A percentile compares a stretch with the other conserved stretches of the same genome.
These are phyloP conservation scores for Bullera alba DNA, from an alignment of 768 basidiomycete genomes.

Conservation along the genomic window DNA sequence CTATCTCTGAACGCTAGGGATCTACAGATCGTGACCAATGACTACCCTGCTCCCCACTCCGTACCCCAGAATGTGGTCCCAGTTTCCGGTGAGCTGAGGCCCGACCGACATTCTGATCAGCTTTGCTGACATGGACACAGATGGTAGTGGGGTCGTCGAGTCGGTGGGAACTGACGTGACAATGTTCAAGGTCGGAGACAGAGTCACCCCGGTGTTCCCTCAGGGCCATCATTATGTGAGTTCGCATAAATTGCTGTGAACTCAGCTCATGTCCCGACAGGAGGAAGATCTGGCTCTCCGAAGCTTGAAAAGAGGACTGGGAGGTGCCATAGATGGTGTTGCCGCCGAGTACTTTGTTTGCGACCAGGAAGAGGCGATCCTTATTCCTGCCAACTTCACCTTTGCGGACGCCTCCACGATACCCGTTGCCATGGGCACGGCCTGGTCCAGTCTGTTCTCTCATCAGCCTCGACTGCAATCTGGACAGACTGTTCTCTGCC, in stretches of 20 bases:
- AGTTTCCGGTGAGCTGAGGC: slow-evolving; percentile 21
- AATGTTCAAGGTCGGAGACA: slow-evolving; percentile 35
- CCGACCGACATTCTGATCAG: neutral
- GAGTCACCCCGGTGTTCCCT: slow-evolving; percentile 27
- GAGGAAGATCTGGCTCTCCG: slow-evolving; percentile 33
- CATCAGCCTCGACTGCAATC: slow-evolving; percentile 49
- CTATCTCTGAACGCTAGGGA: slow-evolving; percentile 43
- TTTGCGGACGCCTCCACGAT: slow-evolving; percentile 63
- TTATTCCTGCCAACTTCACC: slow-evolving; percentile 56
- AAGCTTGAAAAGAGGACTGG: slow-evolving; percentile 25
- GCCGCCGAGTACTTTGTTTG: slow-evolving; percentile 38
- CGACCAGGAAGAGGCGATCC: slow-evolving; percentile 49
- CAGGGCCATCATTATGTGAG: slow-evolving; percentile 35
- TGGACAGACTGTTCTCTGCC: slow-evolving; percentile 53
- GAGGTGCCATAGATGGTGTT: slow-evolving; percentile 36
- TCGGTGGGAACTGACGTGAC: slow-evolving; percentile 30
- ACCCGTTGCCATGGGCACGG: slow-evolving; percentile 59
- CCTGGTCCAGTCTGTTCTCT: slow-evolving; percentile 56
- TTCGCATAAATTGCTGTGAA: neutral
- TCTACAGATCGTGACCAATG: slow-evolving; percentile 35
- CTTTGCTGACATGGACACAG: slow-evolving; percentile 8
- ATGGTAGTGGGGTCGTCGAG: slow-evolving; percentile 32
- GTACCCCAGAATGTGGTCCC: slow-evolving; percentile 32
- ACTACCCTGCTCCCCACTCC: slow-evolving; percentile 39
- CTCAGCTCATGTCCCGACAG: slow-evolving; percentile 7